Evolutionary conservation across 2,329 filamentous ascomycete genomes (phyloP).

Genomic region (Hirsutella minnesotensis): DNA sequence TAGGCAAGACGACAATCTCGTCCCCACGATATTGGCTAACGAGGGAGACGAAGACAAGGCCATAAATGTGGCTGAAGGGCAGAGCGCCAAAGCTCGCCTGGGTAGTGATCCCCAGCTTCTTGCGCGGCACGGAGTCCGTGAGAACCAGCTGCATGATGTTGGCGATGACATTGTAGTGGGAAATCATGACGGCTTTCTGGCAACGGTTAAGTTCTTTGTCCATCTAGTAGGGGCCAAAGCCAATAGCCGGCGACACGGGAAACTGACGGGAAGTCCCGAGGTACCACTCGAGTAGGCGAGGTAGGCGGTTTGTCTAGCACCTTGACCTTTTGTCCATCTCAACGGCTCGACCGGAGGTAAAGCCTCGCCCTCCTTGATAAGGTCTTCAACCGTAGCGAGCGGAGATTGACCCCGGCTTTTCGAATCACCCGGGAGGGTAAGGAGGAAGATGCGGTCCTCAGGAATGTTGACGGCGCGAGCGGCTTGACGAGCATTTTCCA

Average conservation of each 20-base stretch:
- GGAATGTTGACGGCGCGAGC: constrained; percentile 52
- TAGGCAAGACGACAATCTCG: constrained; percentile 58
- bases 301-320: constrained; percentile 57
- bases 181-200: constrained; percentile 79
- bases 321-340: constrained; percentile 52
- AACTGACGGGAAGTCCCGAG: constrained; percentile 50
- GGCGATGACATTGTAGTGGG: constrained; percentile 66
- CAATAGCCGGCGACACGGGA: not conserved
- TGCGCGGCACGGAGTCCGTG: constrained; percentile 27
- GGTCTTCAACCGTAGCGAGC: constrained; percentile 54
- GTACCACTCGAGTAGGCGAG: constrained; percentile 74
- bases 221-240: not conserved
- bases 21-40: constrained; percentile 58
- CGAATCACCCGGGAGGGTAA: constrained; percentile 55
- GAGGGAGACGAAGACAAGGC: constrained; percentile 59
- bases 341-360: constrained; percentile 42
- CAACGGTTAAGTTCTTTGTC: not conserved
- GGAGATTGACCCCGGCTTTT: constrained; percentile 33
- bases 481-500: constrained; percentile 52
- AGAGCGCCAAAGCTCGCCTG: constrained; percentile 53
- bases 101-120: constrained; percentile 22
- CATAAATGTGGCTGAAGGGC: constrained; percentile 75
- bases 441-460: constrained; percentile 52
- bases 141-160: constrained; percentile 54
- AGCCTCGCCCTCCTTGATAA: constrained; percentile 48